These are phyloP conservation scores for Kwoniella mangroviensis DNA, from an alignment of 768 basidiomycete species.

Conservation along the genomic window DNA sequence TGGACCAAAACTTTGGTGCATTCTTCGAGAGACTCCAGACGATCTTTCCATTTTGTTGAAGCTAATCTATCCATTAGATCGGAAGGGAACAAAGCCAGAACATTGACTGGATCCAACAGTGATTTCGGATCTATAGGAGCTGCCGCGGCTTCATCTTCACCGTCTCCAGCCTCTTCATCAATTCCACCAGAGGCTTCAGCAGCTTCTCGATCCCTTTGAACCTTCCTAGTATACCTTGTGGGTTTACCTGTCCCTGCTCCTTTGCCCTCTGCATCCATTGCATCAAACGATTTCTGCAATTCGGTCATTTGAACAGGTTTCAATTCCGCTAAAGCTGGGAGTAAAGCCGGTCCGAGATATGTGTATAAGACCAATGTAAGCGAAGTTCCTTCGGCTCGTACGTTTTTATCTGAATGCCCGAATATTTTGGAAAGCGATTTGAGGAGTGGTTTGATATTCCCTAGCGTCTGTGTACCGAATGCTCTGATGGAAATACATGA, in stretches of 20 bases:
- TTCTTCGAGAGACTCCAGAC: conserved; percentile 81
- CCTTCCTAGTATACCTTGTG: conserved; percentile 77
- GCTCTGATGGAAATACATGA: conserved; percentile 60
- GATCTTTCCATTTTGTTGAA: conserved; percentile 98
- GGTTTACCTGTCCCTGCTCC: conserved; percentile 82
- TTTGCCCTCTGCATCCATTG: conserved; percentile 78
- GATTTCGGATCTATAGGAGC: conserved; percentile 74
- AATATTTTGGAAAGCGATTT: conserved; percentile 92
- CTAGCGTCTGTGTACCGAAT: conserved; percentile 74
- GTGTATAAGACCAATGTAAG: conserved; percentile 80
- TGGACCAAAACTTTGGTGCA: conserved; percentile 71
- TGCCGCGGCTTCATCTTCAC: conserved; percentile 61
- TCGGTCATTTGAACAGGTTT: conserved; percentile 98
- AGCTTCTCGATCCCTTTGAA: conserved; percentile 63
- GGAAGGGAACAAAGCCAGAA: conserved; percentile 74
- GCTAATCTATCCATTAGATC: conserved; percentile 74
- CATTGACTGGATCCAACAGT: conserved; percentile 79
- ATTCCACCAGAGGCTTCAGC: conserved; percentile 43
- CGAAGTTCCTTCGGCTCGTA: conserved; percentile 84
- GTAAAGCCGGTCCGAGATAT: conserved; percentile 80
- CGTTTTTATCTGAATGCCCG: conserved; percentile 89
- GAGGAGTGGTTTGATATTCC: conserved; percentile 69
- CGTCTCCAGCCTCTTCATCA: conserved; percentile 60
- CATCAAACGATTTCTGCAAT: conserved; percentile 85
- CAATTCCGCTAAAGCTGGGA: conserved; percentile 81